These are phyloP conservation scores for Scorias spongiosa DNA, from an alignment of 2,329 filamentous ascomycete species.

Conservation along the genomic window DNA sequence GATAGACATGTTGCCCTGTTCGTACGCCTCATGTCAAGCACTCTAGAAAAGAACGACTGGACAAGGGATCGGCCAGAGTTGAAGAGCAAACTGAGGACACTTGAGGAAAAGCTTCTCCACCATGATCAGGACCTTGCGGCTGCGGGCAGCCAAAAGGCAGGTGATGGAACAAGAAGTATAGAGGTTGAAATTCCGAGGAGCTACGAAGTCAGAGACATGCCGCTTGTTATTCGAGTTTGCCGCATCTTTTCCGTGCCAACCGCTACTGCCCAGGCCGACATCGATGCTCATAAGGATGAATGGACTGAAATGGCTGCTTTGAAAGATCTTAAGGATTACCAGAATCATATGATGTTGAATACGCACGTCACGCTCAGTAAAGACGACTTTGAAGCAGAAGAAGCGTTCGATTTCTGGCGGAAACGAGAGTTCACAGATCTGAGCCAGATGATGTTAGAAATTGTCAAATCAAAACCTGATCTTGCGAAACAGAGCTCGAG, in stretches of 20 bases:
- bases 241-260: constrained; percentile 70
- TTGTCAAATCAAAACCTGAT: constrained; percentile 73
- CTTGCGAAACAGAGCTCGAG: constrained; percentile 61
- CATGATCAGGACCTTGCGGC: constrained; percentile 81
- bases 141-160: constrained; percentile 35
- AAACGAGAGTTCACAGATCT: constrained; percentile 75
- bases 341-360: constrained; percentile 70
- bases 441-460: constrained; percentile 84
- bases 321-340: constrained; percentile 84
- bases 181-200: constrained; percentile 73
- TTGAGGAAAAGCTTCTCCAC: constrained; percentile 86
- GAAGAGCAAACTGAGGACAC: constrained; percentile 56
- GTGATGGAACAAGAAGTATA: constrained; percentile 33
- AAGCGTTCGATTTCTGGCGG: constrained; percentile 81
- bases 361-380: constrained; percentile 60
- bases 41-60: constrained; percentile 71
- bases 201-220: constrained; percentile 95
- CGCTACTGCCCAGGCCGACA: constrained; percentile 70
- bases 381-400: constrained; percentile 80
- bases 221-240: constrained; percentile 73
- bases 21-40: constrained; percentile 66
- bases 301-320: constrained; percentile 92
- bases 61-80: constrained; percentile 75
- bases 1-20: constrained; percentile 93
- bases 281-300: constrained; percentile 60